Evolutionary conservation across 495 filamentous ascomycete genomes (phyloP).

Genomic region (Aspergillus olivimuriae): DNA sequence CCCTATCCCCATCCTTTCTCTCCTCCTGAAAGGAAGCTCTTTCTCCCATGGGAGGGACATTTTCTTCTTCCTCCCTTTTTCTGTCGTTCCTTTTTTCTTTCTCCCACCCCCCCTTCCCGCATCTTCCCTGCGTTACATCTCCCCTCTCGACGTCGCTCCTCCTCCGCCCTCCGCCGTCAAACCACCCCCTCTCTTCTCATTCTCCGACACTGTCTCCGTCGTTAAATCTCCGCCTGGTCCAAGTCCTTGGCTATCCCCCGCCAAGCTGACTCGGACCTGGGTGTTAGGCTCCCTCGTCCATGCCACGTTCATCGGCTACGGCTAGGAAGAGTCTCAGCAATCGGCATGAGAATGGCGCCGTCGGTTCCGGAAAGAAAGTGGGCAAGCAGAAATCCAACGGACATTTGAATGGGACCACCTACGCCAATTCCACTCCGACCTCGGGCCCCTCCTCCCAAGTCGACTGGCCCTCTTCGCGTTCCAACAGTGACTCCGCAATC

Average conservation of each 20-base stretch:
- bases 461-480: constrained; percentile 39
- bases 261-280: constrained; percentile 50
- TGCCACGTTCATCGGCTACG: constrained; percentile 73
- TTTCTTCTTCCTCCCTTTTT: constrained; percentile 5
- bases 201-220: constrained; percentile 17
- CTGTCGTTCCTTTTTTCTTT: constrained; percentile 6
- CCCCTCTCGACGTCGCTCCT: constrained; percentile 1
- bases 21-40: too few relatives aligned
- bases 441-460: constrained; percentile 37
- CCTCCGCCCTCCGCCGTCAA: constrained; percentile 3
- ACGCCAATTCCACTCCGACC: constrained; percentile 40
- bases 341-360: constrained; percentile 81
- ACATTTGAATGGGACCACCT: constrained; percentile 49
- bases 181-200: constrained; percentile 12
- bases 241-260: constrained; percentile 46
- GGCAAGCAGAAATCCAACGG: constrained; percentile 59
- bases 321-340: constrained; percentile 56
- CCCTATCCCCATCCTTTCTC: too few relatives aligned
- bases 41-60: not conserved
- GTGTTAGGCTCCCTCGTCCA: constrained; percentile 46
- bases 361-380: constrained; percentile 78
- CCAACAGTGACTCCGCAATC: constrained; percentile 34
- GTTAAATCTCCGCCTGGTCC: constrained; percentile 36
- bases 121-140: constrained; percentile 8
- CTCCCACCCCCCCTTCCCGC: constrained; percentile 10